phyloP scores from a whole-genome alignment of 192 early-diverging fungal genomes.

The Umbelopsis sp. region DNA sequence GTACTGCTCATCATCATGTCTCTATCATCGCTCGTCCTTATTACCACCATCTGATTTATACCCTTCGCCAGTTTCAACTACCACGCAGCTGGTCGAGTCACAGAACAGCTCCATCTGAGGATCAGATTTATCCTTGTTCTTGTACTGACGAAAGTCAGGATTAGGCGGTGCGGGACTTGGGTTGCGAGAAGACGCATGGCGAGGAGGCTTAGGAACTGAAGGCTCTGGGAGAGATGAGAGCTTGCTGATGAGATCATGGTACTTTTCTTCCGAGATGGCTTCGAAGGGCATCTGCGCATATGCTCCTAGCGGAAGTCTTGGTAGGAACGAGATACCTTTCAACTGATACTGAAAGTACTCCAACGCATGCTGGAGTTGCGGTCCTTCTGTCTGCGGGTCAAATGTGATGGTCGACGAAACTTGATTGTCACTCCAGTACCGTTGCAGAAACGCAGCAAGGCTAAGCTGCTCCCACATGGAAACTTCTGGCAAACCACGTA shows the following conservation, averaged over 20 bases:
- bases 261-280: conserved; percentile 41
- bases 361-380: conserved; percentile 35
- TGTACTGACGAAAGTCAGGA: conserved; percentile 1
- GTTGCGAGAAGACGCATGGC: neutral
- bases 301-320: conserved; percentile 37
- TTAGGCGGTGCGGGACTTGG: neutral
- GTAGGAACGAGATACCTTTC: conserved; percentile 52
- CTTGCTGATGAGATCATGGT: conserved; percentile 33
- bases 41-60: neutral
- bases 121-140: conserved; percentile 21
- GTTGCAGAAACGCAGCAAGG: conserved; percentile 49
- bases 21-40: neutral
- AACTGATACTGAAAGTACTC: conserved; percentile 55
- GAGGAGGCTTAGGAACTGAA: neutral
- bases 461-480: conserved; percentile 56
- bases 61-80: conserved; percentile 10
- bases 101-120: conserved; percentile 25
- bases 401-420: conserved; percentile 53
- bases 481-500: conserved; percentile 40
- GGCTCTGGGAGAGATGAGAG: conserved; percentile 14
- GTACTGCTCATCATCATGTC: no score
- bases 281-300: conserved; percentile 55
- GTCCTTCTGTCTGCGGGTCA: conserved; percentile 40
- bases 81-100: conserved; percentile 23
- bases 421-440: conserved; percentile 53